Evolutionary conservation across 208 protist species (phyloP).

Genomic region (Phytomonas sp.): DNA sequence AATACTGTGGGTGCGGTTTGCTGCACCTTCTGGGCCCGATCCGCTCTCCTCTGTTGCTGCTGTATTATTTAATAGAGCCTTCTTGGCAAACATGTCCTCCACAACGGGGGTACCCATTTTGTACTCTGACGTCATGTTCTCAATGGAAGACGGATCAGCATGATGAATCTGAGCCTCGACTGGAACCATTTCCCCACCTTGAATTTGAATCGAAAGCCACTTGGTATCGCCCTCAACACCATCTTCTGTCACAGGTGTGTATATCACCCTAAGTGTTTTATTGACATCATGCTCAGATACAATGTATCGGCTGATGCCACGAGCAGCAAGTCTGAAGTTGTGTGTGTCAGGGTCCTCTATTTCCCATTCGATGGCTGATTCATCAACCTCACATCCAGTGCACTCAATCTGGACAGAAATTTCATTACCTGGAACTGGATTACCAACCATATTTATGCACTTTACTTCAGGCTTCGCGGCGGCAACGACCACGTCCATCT

Average conservation of each 20-base stretch:
- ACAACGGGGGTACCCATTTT: conserved; percentile 8
- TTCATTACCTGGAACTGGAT: conserved; percentile 46
- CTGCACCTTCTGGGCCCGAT: not conserved
- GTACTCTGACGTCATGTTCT: not conserved
- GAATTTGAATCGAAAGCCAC: conserved; percentile 47
- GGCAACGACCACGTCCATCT: conserved; percentile 16
- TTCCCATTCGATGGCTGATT: conserved; percentile 64
- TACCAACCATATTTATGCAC: conserved; percentile 56
- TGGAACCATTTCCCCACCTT: conserved; percentile 6
- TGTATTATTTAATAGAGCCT: conserved; percentile 2
- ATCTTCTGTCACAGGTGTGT: conserved; percentile 78
- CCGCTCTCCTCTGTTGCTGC: not conserved
- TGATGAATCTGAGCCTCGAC: conserved; percentile 15
- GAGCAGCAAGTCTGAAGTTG: conserved; percentile 40
- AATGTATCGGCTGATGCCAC: conserved; percentile 40
- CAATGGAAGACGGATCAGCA: conserved; percentile 8
- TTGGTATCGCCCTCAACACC: conserved; percentile 57
- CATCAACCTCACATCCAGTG: conserved; percentile 59
- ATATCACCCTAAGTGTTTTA: conserved; percentile 73
- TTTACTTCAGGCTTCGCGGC: conserved; percentile 38
- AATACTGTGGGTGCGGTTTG: not conserved
- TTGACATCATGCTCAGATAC: conserved; percentile 55
- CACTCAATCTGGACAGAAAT: conserved; percentile 67
- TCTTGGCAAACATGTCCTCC: not conserved
- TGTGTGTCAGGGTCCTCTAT: conserved; percentile 55